Conservation (phyloP, 768 basidiomycete genomes). For the Nidularia sp. region DNA sequence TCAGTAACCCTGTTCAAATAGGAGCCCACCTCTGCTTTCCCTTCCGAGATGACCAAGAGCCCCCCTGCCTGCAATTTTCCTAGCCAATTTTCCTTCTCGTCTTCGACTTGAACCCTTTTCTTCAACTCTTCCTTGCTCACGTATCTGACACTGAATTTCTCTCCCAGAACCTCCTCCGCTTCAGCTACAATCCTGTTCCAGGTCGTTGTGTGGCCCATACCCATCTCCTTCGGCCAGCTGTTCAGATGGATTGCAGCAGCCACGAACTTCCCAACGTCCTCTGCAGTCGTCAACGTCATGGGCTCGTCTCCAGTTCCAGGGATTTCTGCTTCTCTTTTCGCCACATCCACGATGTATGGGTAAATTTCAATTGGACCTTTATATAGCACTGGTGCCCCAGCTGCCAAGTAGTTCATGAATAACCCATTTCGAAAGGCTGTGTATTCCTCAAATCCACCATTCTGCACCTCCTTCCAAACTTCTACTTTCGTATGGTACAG, state of each 20-base stretch:
- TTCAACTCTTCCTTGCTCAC: background rate
- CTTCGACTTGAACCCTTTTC: background rate
- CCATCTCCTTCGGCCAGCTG: constrained; percentile 2
- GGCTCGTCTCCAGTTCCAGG: constrained; percentile 3
- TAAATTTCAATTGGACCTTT: background rate
- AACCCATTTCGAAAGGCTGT: constrained; percentile 2
- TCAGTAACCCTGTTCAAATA: background rate
- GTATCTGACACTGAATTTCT: background rate
- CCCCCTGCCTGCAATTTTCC: background rate
- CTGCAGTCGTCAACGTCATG: background rate
- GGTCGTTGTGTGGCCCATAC: constrained; percentile 3
- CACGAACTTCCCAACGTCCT: constrained; percentile 1
- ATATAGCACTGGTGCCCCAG: background rate
- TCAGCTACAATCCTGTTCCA: constrained; percentile 1
- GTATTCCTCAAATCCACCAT: background rate
- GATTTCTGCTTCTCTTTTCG: background rate
- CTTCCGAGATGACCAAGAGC: background rate
- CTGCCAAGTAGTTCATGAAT: constrained; percentile 1
- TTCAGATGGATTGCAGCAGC: background rate
- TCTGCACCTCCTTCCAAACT: background rate
- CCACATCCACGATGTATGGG: background rate
- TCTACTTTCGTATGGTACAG: background rate
- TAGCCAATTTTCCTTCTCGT: background rate
- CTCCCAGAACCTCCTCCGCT: background rate
- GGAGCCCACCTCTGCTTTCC: background rate